Conservation (phyloP, 2,329 filamentous ascomycete species). For the Fusarium stilboides region DNA sequence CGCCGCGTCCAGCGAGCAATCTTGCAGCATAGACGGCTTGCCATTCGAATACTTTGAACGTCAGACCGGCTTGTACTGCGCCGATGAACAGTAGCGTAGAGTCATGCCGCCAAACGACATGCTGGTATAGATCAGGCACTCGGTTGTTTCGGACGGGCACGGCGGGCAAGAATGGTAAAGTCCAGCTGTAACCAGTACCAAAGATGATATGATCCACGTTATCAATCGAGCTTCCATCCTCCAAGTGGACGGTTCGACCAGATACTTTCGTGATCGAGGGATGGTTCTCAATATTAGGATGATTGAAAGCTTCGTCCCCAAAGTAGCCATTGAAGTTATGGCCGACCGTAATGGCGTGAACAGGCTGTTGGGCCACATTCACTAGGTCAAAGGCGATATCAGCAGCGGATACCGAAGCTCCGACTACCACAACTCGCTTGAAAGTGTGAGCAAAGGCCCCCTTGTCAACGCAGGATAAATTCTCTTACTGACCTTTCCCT, state of each 20-base stretch:
- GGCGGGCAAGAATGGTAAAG: conserved; percentile 70
- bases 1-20: conserved; percentile 68
- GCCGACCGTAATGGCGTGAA: conserved; percentile 67
- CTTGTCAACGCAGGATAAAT: too few relatives aligned
- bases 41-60: conserved; percentile 79
- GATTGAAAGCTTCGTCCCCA: conserved; percentile 71
- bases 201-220: conserved; percentile 76
- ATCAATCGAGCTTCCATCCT: conserved; percentile 66
- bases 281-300: conserved; percentile 64
- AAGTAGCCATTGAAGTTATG: conserved; percentile 68
- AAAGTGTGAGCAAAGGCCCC: neutral
- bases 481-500: conserved; percentile 58
- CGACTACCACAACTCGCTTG: conserved; percentile 72
- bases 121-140: conserved; percentile 69
- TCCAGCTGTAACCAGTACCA: conserved; percentile 76
- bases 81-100: conserved; percentile 71
- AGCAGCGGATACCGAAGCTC: conserved; percentile 74
- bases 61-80: conserved; percentile 70
- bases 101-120: conserved; percentile 69
- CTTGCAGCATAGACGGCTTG: conserved; percentile 74
- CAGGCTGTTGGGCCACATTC: conserved; percentile 60
- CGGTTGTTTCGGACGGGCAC: conserved; percentile 68
- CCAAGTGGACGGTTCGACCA: conserved; percentile 66
- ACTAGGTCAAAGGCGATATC: conserved; percentile 72
- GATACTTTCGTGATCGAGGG: conserved; percentile 64